Evolutionary conservation across 306 rosid genomes (phyloP), one percentile per base, ranked within the genome.

Genomic region (Cucurbita argyrosperma): DNA sequence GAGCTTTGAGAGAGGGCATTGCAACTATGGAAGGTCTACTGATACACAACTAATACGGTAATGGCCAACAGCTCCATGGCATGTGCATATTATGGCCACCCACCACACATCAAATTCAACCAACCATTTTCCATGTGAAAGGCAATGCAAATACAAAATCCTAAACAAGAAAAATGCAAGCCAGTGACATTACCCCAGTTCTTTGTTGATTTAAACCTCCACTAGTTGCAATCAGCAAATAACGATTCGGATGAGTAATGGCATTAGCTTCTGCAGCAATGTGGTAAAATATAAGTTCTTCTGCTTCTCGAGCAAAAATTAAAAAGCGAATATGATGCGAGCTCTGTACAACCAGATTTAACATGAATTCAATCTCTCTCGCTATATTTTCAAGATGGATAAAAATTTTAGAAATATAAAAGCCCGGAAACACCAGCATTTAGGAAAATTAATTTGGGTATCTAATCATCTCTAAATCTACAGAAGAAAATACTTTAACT

Each of bases 121-220:
- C 52, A 21, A 46, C 10, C 38, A 72, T 54, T 49, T 23, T 50
- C 42, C 3, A 30, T 15, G 59, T 26, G 39, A 23, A 21, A 23
- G 8, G 74, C 74, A 69, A 69, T 1, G 5, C 59, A 26, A 14
- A 50, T 47, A 26, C 14, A 47, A 8, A 69, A 49, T 7, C 38
- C 5, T 49, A 60, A 35, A 55, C 21, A 40, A 58, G 37, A 72
- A 80, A 12, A 70, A 74, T 65, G 53, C 10, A 45, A 77, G 47
- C 76, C 47, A 57, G 70, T 76, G 79, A 52, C 62, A 74, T 51
- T 86, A 94, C 99, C 90, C 99, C 99, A 40, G 99, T 94, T 85
- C 99, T 87, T 79, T 94, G 99, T 82, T 94, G 99, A 85, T 94
- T 91, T 86, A 94, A 87, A 70, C 99, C 97, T 83, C 99, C 99